phyloP scores from a whole-genome alignment of 805 yeast genomes.

The Candida verbasci region DNA sequence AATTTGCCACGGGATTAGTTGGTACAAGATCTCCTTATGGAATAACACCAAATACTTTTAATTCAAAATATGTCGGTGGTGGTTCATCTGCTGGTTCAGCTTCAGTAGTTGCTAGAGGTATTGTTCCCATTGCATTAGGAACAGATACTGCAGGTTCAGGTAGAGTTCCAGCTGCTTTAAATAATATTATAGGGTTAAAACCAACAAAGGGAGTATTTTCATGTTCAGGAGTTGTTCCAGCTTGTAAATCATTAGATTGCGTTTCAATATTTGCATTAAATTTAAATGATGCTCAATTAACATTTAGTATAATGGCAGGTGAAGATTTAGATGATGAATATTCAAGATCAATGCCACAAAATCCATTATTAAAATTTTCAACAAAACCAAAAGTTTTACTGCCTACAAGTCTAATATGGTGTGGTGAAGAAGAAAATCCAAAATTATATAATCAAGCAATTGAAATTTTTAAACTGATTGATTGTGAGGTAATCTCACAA shows the following conservation, averaged over 20 bases:
- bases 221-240: conserved; percentile 92
- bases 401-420: conserved; percentile 74
- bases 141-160: conserved; percentile 99
- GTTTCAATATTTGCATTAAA: conserved; percentile 80
- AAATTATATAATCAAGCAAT: conserved; percentile 62
- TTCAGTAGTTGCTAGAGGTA: conserved; percentile 81
- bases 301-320: conserved; percentile 66
- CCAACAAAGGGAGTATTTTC: conserved; percentile 90
- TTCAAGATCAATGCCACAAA: conserved; percentile 69
- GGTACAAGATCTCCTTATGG: conserved; percentile 97
- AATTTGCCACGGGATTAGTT: conserved; percentile 95
- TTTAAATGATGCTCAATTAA: conserved; percentile 76
- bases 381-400: conserved; percentile 65
- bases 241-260: conserved; percentile 91
- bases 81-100: conserved; percentile 98
- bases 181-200: conserved; percentile 87
- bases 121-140: conserved; percentile 84
- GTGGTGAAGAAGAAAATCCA: conserved; percentile 75
- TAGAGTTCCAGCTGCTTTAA: conserved; percentile 93
- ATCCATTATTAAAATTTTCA: conserved; percentile 59
- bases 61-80: conserved; percentile 77
- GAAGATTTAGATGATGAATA: conserved; percentile 74
- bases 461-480: conserved; percentile 38
- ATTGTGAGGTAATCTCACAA: conserved; percentile 51
- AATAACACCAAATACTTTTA: conserved; percentile 74